Evolutionary conservation across 345 rosid species (phyloP), one percentile per base, ranked within the genome.

Genomic region (Euclidium syriacum): DNA sequence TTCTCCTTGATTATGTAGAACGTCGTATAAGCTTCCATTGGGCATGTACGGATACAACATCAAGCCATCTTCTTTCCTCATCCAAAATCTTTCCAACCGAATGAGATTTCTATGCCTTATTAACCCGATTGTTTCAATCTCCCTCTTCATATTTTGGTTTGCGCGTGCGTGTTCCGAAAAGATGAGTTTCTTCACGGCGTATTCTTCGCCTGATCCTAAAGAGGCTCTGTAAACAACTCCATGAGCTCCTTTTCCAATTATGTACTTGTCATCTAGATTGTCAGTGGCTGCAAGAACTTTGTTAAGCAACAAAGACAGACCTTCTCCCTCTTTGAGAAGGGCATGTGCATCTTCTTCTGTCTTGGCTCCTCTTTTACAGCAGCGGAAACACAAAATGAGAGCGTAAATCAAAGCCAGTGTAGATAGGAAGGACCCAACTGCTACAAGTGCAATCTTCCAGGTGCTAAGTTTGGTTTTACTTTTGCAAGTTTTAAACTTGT

Each of bases 81-180:
- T 46, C 96, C 95, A 91, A 73, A 83, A 88, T 18, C 81, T 82
- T 67, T 88, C 96, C 73, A 88, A 64, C 40, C 68, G 74, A 49
- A 81, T 73, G 64, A 91, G 77, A 59, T 91, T 91, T 35, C 96
- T 80, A 63, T 91, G 98, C 76, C 82, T 81, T 35, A 91, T 43
- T 10, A 27, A 71, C 77, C 76, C 88, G 6, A 82, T 54, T 10
- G 96, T 91, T 71, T 79, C 62, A 57, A 88, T 71, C 72, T 91
- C 98, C 63, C 85, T 75, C 36, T 75, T 41, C 87, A 91, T 81
- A 33, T 84, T 82, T 53, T 18, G 67, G 38, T 54, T 63, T 50
- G 79, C 83, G 12, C 77, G 75, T 52, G 52, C 62, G 15, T 65
- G 65, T 55, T 69, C 81, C 11, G 79, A 24, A 47, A 81, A 77